These are phyloP conservation scores for Aspergillus nidulans DNA, from an alignment of 495 filamentous ascomycete genomes.

Conservation along the genomic window DNA sequence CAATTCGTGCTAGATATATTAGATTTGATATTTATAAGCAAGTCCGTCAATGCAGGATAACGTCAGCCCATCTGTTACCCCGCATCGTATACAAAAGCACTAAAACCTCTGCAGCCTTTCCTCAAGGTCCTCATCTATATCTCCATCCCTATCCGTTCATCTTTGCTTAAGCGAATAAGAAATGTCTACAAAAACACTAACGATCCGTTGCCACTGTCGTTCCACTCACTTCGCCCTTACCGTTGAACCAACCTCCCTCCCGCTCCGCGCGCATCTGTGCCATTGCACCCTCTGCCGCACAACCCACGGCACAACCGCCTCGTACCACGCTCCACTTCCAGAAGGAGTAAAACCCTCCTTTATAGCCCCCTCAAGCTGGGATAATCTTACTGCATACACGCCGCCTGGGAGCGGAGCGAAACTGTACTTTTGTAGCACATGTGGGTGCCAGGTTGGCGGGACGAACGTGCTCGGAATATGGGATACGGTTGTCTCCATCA, in stretches of 20 bases:
- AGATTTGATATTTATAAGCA: no score
- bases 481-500: not conserved
- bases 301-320: constrained; percentile 51
- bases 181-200: constrained; percentile 13
- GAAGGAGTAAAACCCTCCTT: constrained; percentile 33
- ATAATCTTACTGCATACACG: constrained; percentile 29
- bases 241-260: constrained; percentile 20
- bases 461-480: not conserved
- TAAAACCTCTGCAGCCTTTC: no score
- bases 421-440: constrained; percentile 42
- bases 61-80: no score
- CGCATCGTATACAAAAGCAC: no score
- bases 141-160: no score
- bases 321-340: constrained; percentile 43
- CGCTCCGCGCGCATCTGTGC: constrained; percentile 47
- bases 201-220: constrained; percentile 52
- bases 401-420: constrained; percentile 22
- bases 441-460: constrained; percentile 36
- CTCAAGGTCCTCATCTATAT: no score
- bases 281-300: constrained; percentile 62
- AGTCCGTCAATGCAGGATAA: no score
- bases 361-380: constrained; percentile 22
- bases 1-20: no score
- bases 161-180: not conserved
- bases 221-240: constrained; percentile 30